Base-by-base conservation (phyloP, 306 rosid species). In the Prunus campanulata region DNA sequence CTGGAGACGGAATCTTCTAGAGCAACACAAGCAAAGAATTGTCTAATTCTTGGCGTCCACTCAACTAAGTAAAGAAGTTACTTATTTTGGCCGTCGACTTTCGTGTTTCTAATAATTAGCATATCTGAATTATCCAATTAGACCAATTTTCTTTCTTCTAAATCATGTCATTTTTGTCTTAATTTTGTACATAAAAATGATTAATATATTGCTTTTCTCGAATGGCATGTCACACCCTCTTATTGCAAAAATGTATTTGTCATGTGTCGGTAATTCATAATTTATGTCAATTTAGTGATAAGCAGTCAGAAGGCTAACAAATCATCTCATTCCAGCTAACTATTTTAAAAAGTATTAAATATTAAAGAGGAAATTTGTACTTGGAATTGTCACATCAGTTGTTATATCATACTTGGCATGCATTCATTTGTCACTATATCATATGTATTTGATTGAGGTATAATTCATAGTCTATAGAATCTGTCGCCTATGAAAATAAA, bases 11-110 rank as follows among this genome's bases (percentile, higher is more conserved):
- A 81, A 76, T 32, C 2, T 8, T 50, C 13, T 25, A 20, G 75
- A 71, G 9, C 65, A 71, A 57, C 67, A 73, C 12, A 74, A 74
- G 60, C 70, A 74, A 74, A 8, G 70, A 74, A 61, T 46, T 60
- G 29, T 60, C 68, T 27, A 42, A 18, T 39, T 47, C 59, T 74
- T 60, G 3, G 47, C 29, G 32, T 47, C 19, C 47, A 74, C 77
- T 61, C 77, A 61, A 47, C 60, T 6, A 0, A 47, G 13, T 47
- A 63, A 27, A 55, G 10, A 69, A 48, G 9, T 25, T 24, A 46
- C 14, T 54, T 0, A 6, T 18, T 54, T 18, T 54, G 44, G 44
- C 0, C 44, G 44, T 39, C 44, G 44, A 39, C 44, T 39, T 39
- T 39, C 9, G 10, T 39, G 44, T 39, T 39, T 39, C 44, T 39